Base-by-base conservation (phyloP, 805 yeast genomes). In the Kodamaea restingae region DNA sequence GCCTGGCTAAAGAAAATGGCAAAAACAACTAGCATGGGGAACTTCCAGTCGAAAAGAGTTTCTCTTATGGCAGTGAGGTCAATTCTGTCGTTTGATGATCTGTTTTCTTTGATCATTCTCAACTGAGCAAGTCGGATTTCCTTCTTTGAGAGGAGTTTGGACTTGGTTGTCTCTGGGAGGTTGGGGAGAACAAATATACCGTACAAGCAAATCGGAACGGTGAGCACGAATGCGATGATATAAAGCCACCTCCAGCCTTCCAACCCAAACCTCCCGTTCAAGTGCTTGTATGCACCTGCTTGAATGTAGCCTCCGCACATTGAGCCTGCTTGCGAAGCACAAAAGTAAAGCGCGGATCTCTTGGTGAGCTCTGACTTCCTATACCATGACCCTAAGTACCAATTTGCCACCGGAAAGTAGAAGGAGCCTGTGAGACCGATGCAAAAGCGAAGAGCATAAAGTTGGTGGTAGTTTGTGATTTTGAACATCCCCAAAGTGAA, bases 311-410 rank as follows among this genome's bases (percentile, higher is more conserved):
- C 43, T 3, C 43, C 36, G 15, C 37, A 35, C 39, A 40, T 35
- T 25, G 36, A 35, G 4, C 43, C 43, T 2, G 36, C 36, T 18
- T 32, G 36, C 3, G 36, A 31, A 14, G 42, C 40, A 18, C 37
- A 31, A 26, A 34, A 36, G 33, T 42, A 42, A n/a, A 42, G 42
- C 6, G 42, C 45, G 14, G 40, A 35, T 26, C 42, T 35, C 35
- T 42, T 38, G 28, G 42, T 38, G 18, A 42, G 39, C 17, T 38
- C 45, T 4, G 42, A 42, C 35, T 67, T 48, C 68, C 37, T 67
- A 56, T 76, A 77, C 73, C 75, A 79, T 50, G 76, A 67, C 14
- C 85, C 87, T 28, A 45, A 42, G 32, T 39, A 40, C 36, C 43
- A 41, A 24, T 45, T 39, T 7, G 40, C 42, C 3, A 38, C 40